phyloP scores from a whole-genome alignment of 352 stramenopile genomes.

The Phytophthora europaea region DNA sequence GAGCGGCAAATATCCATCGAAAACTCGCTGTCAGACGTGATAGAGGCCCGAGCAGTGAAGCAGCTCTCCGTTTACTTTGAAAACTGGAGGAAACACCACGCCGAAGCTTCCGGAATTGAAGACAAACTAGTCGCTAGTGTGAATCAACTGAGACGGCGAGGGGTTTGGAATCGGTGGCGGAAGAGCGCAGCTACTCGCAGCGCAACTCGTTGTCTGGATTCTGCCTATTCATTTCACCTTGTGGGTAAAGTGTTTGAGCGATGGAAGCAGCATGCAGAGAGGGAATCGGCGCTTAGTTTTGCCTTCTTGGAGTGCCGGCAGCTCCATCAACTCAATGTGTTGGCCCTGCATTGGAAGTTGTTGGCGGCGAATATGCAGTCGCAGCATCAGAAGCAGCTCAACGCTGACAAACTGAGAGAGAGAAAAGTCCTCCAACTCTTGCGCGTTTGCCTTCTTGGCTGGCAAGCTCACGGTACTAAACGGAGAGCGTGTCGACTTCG shows the following conservation, averaged over 20 bases:
- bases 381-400: constrained; percentile 20
- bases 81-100: constrained; percentile 20
- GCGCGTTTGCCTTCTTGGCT: constrained; percentile 11
- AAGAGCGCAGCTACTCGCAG: constrained; percentile 8
- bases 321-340: neutral
- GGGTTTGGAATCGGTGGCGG: constrained; percentile 31
- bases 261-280: constrained; percentile 20
- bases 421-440: neutral
- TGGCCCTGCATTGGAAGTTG: constrained; percentile 22
- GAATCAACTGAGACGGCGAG: constrained; percentile 5
- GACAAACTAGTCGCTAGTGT: constrained; percentile 3
- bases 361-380: constrained; percentile 18
- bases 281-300: neutral
- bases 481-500: constrained; percentile 12
- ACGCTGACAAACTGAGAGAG: constrained; percentile 1
- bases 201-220: constrained; percentile 17
- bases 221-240: constrained; percentile 26
- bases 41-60: constrained; percentile 7
- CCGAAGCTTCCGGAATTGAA: constrained; percentile 3
- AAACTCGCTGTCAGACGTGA: constrained; percentile 7
- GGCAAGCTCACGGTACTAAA: neutral
- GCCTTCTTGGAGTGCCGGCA: constrained; percentile 13
- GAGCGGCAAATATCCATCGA: constrained; percentile 6
- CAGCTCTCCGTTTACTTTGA: constrained; percentile 13
- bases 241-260: constrained; percentile 1